phyloP scores from a whole-genome alignment of 306 rosid species.

The Trifolium dubium region DNA sequence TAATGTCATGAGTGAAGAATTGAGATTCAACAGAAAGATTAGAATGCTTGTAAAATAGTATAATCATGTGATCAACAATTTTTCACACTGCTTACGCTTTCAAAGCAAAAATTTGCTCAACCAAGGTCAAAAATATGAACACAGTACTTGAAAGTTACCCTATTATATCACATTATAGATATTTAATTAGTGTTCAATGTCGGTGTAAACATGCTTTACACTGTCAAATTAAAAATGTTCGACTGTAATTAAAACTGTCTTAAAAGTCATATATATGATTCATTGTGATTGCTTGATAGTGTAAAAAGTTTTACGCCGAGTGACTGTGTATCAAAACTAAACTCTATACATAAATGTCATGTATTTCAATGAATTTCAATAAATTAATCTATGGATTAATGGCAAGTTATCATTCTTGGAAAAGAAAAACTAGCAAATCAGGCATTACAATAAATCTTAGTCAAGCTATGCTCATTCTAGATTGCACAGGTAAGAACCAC shows the following conservation, averaged over 20 bases:
- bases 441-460: slow-evolving; percentile 26
- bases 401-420: slow-evolving; percentile 3
- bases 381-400: slow-evolving; percentile 21
- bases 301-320: neutral
- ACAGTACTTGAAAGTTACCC: neutral
- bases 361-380: slow-evolving; percentile 32
- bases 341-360: neutral
- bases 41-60: slow-evolving; percentile 1
- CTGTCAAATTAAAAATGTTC: neutral
- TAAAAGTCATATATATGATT: neutral
- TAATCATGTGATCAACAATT: neutral
- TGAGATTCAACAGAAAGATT: slow-evolving; percentile 11
- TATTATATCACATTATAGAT: neutral
- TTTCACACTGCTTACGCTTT: slow-evolving; percentile 19
- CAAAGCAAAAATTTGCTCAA: neutral
- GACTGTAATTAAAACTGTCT: neutral
- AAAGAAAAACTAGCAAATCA: slow-evolving; percentile 36
- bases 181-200: neutral
- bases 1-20: slow-evolving; percentile 1
- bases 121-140: neutral
- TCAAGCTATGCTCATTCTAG: slow-evolving; percentile 25
- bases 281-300: neutral
- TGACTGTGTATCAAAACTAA: neutral
- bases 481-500: slow-evolving; percentile 26
- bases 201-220: neutral